Conservation (phyloP, 2,329 filamentous ascomycete genomes). For the Microcyclosporella mali region DNA sequence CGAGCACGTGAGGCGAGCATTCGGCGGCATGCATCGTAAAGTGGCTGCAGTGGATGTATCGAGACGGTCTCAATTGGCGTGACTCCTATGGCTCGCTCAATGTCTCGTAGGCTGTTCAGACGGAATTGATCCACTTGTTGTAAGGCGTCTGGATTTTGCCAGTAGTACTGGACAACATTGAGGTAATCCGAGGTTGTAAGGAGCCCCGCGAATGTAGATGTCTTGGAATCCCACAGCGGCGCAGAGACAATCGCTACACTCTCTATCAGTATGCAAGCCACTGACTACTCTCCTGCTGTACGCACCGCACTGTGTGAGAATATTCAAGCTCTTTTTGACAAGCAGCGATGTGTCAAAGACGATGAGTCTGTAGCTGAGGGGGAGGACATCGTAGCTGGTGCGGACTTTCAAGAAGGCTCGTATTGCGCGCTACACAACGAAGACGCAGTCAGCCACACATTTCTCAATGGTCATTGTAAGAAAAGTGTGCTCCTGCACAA, state of each 20-base stretch:
- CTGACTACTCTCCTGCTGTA: slow-evolving; percentile 2
- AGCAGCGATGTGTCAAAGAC: slow-evolving; percentile 90
- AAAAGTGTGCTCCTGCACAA: too few relatives aligned
- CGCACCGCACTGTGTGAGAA: slow-evolving; percentile 88
- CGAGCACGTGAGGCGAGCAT: slow-evolving; percentile 93
- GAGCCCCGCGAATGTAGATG: slow-evolving; percentile 86
- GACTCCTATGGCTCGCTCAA: slow-evolving; percentile 89
- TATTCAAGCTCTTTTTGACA: slow-evolving; percentile 94
- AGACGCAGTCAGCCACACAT: slow-evolving; percentile 3
- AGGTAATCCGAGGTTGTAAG: slow-evolving; percentile 96
- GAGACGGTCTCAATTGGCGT: slow-evolving; percentile 89
- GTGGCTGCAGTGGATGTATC: slow-evolving; percentile 80
- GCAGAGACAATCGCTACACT: slow-evolving; percentile 85
- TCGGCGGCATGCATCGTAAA: slow-evolving; percentile 90
- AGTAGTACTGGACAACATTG: slow-evolving; percentile 98
- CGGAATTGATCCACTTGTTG: slow-evolving; percentile 89
- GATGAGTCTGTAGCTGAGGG: slow-evolving; percentile 90
- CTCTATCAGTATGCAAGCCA: background rate
- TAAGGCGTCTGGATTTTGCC: slow-evolving; percentile 87
- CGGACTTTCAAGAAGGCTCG: slow-evolving; percentile 93
- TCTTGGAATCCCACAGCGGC: slow-evolving; percentile 91
- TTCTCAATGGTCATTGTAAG: too few relatives aligned
- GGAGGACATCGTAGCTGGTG: slow-evolving; percentile 95
- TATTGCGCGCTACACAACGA: slow-evolving; percentile 63
- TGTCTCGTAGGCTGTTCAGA: slow-evolving; percentile 85